Conservation (phyloP, 306 rosid species). For the Prunus padus region DNA sequence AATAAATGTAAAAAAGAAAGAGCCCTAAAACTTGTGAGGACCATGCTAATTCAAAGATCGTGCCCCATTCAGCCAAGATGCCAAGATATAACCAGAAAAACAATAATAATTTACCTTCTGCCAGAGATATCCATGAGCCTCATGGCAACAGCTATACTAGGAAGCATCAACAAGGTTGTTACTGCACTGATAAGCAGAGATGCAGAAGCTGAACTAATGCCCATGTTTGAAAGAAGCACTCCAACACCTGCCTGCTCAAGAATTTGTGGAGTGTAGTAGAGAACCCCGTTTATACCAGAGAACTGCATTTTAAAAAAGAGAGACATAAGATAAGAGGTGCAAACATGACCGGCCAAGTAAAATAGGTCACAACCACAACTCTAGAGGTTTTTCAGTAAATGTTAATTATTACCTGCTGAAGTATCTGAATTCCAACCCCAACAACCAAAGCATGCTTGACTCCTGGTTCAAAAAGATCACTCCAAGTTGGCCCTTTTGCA, state of each 20-base stretch:
- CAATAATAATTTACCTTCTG: slow-evolving; percentile 59
- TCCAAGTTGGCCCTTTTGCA: slow-evolving; percentile 49
- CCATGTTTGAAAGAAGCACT: slow-evolving; percentile 75
- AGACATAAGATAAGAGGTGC: too few species aligned
- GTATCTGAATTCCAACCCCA: slow-evolving; percentile 89
- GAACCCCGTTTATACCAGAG: slow-evolving; percentile 91
- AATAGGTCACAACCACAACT: background rate
- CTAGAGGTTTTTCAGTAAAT: slow-evolving; percentile 11
- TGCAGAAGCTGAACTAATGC: slow-evolving; percentile 73
- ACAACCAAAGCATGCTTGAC: slow-evolving; percentile 80
- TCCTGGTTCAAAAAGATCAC: slow-evolving; percentile 74
- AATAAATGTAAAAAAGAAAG: too few species aligned
- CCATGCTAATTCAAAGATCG: background rate
- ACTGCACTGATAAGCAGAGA: slow-evolving; percentile 80
- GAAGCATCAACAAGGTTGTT: slow-evolving; percentile 96
- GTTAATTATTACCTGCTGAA: slow-evolving; percentile 73
- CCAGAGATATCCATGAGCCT: slow-evolving; percentile 94
- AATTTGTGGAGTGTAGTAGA: slow-evolving; percentile 96
- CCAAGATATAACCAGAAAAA: slow-evolving; percentile 4
- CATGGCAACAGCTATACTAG: slow-evolving; percentile 92
- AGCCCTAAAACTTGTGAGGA: background rate
- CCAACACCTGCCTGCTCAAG: slow-evolving; percentile 97
- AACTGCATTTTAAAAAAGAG: too few species aligned
- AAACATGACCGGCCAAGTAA: background rate
- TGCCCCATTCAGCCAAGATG: slow-evolving; percentile 9